phyloP scores from a whole-genome alignment of 1,284 basidiomycete species.

The Leccinum brunneo-olivaceum region DNA sequence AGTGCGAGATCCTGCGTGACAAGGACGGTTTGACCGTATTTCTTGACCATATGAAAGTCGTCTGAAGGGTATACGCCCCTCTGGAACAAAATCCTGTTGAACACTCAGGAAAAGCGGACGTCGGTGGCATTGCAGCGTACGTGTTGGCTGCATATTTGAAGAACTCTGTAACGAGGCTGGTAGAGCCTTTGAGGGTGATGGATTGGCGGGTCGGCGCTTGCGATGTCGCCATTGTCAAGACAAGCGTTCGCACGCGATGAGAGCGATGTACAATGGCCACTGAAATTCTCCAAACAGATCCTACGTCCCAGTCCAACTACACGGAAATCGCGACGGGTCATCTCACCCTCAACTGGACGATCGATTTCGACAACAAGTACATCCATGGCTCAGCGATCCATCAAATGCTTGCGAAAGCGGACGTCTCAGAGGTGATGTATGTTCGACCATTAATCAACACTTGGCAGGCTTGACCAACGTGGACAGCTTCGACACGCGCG shows the following conservation, averaged over 20 bases:
- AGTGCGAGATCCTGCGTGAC: slow-evolving; percentile 90
- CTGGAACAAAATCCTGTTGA: slow-evolving; percentile 85
- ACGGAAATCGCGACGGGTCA: slow-evolving; percentile 60
- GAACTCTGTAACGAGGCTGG: slow-evolving; percentile 95
- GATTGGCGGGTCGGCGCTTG: slow-evolving; percentile 66
- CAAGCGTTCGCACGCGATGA: neutral
- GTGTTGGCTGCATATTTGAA: slow-evolving; percentile 97
- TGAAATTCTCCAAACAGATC: slow-evolving; percentile 26
- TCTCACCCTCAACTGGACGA: slow-evolving; percentile 74
- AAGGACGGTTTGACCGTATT: slow-evolving; percentile 94
- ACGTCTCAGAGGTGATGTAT: slow-evolving; percentile 64
- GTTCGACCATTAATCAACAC: slow-evolving; percentile 10
- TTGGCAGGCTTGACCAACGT: neutral
- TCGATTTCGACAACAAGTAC: slow-evolving; percentile 69
- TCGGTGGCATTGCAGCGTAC: slow-evolving; percentile 40
- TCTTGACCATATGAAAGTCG: slow-evolving; percentile 99
- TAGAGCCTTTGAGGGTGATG: slow-evolving; percentile 94
- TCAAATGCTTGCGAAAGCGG: slow-evolving; percentile 52
- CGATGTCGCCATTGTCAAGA: slow-evolving; percentile 41
- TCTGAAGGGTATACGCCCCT: slow-evolving; percentile 95
- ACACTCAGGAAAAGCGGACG: neutral
- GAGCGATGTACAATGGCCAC: slow-evolving; percentile 20
- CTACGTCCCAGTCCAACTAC: slow-evolving; percentile 80
- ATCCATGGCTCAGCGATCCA: slow-evolving; percentile 75
- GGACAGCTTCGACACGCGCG: slow-evolving; percentile 72